Base-by-base conservation (phyloP, 352 stramenopile species). In the Phytopythium delawarense region DNA sequence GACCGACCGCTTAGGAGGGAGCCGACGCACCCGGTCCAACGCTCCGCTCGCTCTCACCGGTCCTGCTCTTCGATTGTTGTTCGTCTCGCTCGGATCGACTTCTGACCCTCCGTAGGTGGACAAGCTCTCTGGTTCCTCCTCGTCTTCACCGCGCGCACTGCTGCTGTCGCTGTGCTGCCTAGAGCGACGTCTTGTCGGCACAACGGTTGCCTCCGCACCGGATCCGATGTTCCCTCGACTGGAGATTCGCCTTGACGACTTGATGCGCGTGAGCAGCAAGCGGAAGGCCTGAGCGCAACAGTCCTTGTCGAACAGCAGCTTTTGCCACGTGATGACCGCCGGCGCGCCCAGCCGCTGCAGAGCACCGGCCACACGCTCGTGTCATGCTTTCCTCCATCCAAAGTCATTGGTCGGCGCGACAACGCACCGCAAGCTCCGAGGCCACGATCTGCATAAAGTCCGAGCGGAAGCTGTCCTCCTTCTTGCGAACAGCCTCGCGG, bases 231-330 rank as follows among this genome's bases (percentile, higher is more conserved):
- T 57, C 11, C 45, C 52, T 15, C 67, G 65, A 21, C 54, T 54
- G 9, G 39, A 59, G 54, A 63, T 66, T 16, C 68, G 66, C 20
- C 65, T 59, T 4, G 71, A 76, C 20, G 79, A 89, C 59, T 89
- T 89, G 63, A 87, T 83, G 18, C 71, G 66, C 4, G 80, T 89
- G 12, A 89, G 65, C 44, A 89, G 60, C 21, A 89, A 54, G 3
- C 78, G 75, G 53, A 87, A 83, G 23, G 80, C 77, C 55, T 87
- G 76, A 0, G 63, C 64, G 28, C 76, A 87, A 54, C 80, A 89
- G n/a, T 87, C 80, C 16, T 77, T 77, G 58, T 87, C 80, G 59
- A 84, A 89, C 16, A 89, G 63, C 23, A 89, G 64, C 55, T 81
- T 84, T 42, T 87, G 80, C 80, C 80, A 89, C 15, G 80, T 78